These are phyloP conservation scores for Coniella lustricola DNA, from an alignment of 2,329 filamentous ascomycete genomes.

Conservation along the genomic window DNA sequence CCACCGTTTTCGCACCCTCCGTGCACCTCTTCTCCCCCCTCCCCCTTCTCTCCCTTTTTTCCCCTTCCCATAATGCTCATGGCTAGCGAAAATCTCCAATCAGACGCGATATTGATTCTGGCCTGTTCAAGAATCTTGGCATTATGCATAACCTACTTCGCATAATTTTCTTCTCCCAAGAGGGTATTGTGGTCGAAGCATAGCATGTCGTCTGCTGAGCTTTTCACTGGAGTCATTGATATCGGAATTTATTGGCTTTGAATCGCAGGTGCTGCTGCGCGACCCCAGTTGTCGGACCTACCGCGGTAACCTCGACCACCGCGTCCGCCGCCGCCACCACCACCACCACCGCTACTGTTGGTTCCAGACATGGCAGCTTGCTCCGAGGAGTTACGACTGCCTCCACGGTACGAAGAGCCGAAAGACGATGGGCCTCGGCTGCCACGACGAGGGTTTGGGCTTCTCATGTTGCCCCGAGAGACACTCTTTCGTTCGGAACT, in stretches of 20 bases:
- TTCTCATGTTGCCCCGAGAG: slow-evolving; percentile 28
- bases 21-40: too few species aligned
- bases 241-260: slow-evolving; percentile 18
- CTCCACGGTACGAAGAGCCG: slow-evolving; percentile 16
- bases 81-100: too few species aligned
- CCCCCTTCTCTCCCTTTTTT: too few species aligned
- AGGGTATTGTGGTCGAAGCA: too few species aligned
- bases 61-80: too few species aligned
- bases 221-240: neutral
- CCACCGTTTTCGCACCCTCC: too few species aligned
- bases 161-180: too few species aligned
- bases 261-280: slow-evolving; percentile 20
- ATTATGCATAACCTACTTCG: too few species aligned
- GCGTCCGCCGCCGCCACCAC: slow-evolving; percentile 24
- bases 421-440: slow-evolving; percentile 17
- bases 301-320: slow-evolving; percentile 35
- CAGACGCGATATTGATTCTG: neutral
- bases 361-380: slow-evolving; percentile 19
- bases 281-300: slow-evolving; percentile 36
- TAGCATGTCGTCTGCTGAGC: neutral
- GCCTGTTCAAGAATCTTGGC: too few species aligned
- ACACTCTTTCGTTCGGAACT: slow-evolving; percentile 33
- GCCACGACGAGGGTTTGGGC: slow-evolving; percentile 27
- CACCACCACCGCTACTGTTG: neutral
- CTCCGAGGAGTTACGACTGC: slow-evolving; percentile 20